Base-by-base conservation (phyloP, 768 basidiomycete species). In the Multifurca ochricompacta region DNA sequence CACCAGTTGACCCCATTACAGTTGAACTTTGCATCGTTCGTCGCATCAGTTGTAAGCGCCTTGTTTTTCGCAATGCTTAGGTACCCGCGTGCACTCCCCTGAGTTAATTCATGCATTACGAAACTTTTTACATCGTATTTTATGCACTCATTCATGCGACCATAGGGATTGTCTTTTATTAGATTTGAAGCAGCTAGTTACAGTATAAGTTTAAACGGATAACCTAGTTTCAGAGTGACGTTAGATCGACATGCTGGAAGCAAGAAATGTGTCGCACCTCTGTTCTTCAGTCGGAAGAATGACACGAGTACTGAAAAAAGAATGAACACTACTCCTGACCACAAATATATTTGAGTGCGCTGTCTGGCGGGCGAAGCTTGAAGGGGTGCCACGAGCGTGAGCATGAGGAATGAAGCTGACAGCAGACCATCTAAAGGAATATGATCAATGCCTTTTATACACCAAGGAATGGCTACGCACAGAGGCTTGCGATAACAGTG, bases 231-330 rank as follows among this genome's bases (percentile, higher is more conserved):
- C 18, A 19, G 32, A 13, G 13, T 31, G 23, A 59, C 30, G 48
- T 52, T 31, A 30, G 50, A 34, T n/a, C 21, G 19, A 50, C 28
- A 32, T 36, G 40, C 32, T 35, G 21, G 41, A 23, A 16, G 6
- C 44, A 10, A 44, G 31, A 16, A 30, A 37, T 45, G 30, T 11
- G 6, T 16, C 41, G 19, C 23, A 89, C 91, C 87, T 71, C 82
- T 77, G 68, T 96, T 95, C 74, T 98, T 98, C 58, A 93, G 72
- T 64, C 81, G 80, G 77, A 98, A 98, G 41, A 97, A 65, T 27
- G 87, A 87, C 32, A 96, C 69, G 35, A 98, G 74, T 58, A 93
- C 75, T 34, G 90, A 91, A 71, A 93, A 96, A 46, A 95, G 74
- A 63, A 95, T 72, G 67, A 94, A 73, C 53, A 88, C 77, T 44